Evolutionary conservation across 306 rosid species (phyloP).

Genomic region (Pachyrhizus erosus): DNA sequence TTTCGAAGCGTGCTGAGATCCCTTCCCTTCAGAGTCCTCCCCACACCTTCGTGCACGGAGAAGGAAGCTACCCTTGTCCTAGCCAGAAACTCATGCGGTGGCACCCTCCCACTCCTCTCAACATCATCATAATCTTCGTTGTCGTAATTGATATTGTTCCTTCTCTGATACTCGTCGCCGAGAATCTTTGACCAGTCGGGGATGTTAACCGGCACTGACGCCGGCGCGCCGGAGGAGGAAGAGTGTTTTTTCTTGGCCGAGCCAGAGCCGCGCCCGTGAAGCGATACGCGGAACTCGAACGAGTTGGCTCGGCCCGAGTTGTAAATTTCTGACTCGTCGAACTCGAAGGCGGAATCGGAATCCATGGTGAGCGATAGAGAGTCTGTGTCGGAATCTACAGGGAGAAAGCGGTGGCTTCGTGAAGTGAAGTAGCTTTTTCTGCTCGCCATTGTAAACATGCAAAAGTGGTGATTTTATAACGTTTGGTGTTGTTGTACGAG

Average conservation of each 20-base stretch:
- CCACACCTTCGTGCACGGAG: slow-evolving; percentile 84
- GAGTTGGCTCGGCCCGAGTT: slow-evolving; percentile 57
- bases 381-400: slow-evolving; percentile 47
- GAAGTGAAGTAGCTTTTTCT: slow-evolving; percentile 57
- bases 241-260: slow-evolving; percentile 45
- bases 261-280: neutral
- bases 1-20: slow-evolving; percentile 84
- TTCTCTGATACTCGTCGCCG: slow-evolving; percentile 61
- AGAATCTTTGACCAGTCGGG: slow-evolving; percentile 92
- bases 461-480: neutral
- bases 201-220: slow-evolving; percentile 74
- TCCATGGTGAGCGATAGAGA: slow-evolving; percentile 35
- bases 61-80: slow-evolving; percentile 78
- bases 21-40: slow-evolving; percentile 82
- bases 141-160: neutral
- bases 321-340: slow-evolving; percentile 75
- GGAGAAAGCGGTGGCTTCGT: slow-evolving; percentile 58
- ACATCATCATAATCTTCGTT: slow-evolving; percentile 42
- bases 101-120: slow-evolving; percentile 49
- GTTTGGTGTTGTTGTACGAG: neutral
- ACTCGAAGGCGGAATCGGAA: slow-evolving; percentile 63
- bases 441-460: neutral
- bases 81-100: slow-evolving; percentile 87
- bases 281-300: slow-evolving; percentile 60
- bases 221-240: slow-evolving; percentile 22